Base-by-base conservation (phyloP, 192 early-diverging fungal species). In the Linnemannia exigua region DNA sequence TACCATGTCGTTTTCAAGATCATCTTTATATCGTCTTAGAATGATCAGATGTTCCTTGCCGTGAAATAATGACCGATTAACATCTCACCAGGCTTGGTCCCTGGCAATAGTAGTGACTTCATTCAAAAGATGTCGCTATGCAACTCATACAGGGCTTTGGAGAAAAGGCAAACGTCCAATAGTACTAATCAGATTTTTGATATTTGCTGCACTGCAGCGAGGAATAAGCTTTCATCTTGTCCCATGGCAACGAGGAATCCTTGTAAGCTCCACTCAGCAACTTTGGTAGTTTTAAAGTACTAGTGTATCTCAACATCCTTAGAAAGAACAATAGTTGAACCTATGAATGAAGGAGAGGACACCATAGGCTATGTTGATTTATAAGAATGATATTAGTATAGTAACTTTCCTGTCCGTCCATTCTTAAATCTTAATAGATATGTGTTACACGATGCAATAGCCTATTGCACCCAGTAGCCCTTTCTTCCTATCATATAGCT, bases 1-100 rank as follows among this genome's bases (percentile, higher is more conserved):
- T 72, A 50, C 71, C 41, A 72, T 50, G 71, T 50, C 47, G 22
- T 72, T 9, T 72, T 72, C 47, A 72, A 72, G 71, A 72, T 46
- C 71, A 12, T 50, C 41, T 50, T 48, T 72, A 50, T 72, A 50
- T n/a, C 5, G 47, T 31, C 31, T 46, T 31, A 50, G 71, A 22
- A 47, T 31, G 28, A 72, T 12, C 47, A 72, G 22, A 11, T 72
- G 16, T 50, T 72, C 71, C 31, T 72, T 72, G 41, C 12, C 35
- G 11, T 20, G 4, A 16, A 11, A 72, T 72, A 47, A 72, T 8
- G 14, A 38, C 38, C 71, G 71, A 72, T 72, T 50, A 41, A 72
- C 38, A 28, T 50, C 50, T 50, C 44, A n/a, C 47, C 4, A 25
- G 41, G 71, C 71, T 19, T 72, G 17, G 71, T 72, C 71, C 71